Evolutionary conservation across 2,329 filamentous ascomycete species (phyloP).

Genomic region (Penicillium sp.): DNA sequence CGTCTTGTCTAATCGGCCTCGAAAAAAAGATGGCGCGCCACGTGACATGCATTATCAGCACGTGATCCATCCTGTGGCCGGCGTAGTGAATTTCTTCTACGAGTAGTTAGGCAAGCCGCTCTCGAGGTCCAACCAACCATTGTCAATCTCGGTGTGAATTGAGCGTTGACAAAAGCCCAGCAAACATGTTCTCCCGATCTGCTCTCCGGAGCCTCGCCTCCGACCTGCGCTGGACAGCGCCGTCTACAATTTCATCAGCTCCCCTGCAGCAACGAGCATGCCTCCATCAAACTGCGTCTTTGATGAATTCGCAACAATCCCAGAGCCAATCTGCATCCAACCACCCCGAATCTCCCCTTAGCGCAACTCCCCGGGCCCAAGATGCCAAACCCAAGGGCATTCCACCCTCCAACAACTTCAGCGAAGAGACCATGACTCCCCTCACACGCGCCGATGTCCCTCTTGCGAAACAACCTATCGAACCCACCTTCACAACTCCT

Average conservation of each 20-base stretch:
- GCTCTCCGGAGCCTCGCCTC: slow-evolving; percentile 32
- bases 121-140: slow-evolving; percentile 12
- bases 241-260: slow-evolving; percentile 22
- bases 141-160: slow-evolving; percentile 13
- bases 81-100: slow-evolving; percentile 36
- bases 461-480: slow-evolving; percentile 36
- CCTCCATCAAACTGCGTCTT: slow-evolving; percentile 42
- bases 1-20: slow-evolving; percentile 26
- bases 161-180: slow-evolving; percentile 10
- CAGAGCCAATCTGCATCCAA: slow-evolving; percentile 33
- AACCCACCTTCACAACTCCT: slow-evolving; percentile 39
- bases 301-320: slow-evolving; percentile 22
- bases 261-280: slow-evolving; percentile 40
- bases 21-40: slow-evolving; percentile 28
- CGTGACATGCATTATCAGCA: slow-evolving; percentile 29
- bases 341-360: slow-evolving; percentile 32
- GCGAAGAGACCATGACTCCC: slow-evolving; percentile 18
- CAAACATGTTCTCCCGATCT: slow-evolving; percentile 41
- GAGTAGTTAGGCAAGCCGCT: slow-evolving; percentile 14
- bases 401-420: slow-evolving; percentile 8
- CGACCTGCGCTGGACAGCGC: slow-evolving; percentile 28
- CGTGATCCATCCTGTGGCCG: slow-evolving; percentile 22
- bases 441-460: slow-evolving; percentile 29
- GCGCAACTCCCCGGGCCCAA: slow-evolving; percentile 29
- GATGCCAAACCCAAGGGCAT: slow-evolving; percentile 19